Conservation (phyloP, 2,329 filamentous ascomycete species). For the Penicillium polonicum region DNA sequence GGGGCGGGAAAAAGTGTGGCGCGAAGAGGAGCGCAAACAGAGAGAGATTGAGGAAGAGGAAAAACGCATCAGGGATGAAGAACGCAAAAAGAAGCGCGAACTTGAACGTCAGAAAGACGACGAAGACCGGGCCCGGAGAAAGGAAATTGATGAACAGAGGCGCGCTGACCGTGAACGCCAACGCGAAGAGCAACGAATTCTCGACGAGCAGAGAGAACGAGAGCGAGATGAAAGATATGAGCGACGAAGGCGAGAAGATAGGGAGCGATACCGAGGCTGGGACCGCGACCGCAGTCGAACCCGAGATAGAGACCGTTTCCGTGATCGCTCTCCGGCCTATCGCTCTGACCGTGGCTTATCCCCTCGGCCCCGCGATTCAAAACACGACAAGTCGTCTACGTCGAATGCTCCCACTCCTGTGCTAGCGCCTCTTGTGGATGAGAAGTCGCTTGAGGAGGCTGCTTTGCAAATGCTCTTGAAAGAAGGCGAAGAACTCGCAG, state of each 20-base stretch:
- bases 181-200: conserved; percentile 53
- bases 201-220: conserved; percentile 54
- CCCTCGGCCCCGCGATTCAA: conserved; percentile 32
- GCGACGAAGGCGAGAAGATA: conserved; percentile 45
- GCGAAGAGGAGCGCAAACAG: conserved; percentile 53
- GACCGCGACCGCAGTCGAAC: conserved; percentile 40
- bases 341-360: conserved; percentile 35
- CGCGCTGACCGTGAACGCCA: conserved; percentile 52
- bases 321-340: conserved; percentile 33
- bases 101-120: conserved; percentile 46
- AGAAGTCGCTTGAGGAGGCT: conserved; percentile 56
- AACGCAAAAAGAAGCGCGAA: conserved; percentile 45
- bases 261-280: conserved; percentile 46
- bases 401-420: conserved; percentile 37
- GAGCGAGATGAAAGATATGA: conserved; percentile 50
- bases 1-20: conserved; percentile 51
- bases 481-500: conserved; percentile 56
- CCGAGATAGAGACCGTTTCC: conserved; percentile 34
- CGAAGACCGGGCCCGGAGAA: conserved; percentile 50
- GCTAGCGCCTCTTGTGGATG: conserved; percentile 42
- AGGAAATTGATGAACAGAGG: conserved; percentile 50
- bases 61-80: conserved; percentile 43
- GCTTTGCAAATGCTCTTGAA: conserved; percentile 55
- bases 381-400: conserved; percentile 32
- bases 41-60: conserved; percentile 50